Percentiles rank a stretch among this genome's conserved stretches.
These are phyloP conservation scores for Huiozyma sinensis DNA, from an alignment of 805 yeast species.

Conservation along the genomic window DNA sequence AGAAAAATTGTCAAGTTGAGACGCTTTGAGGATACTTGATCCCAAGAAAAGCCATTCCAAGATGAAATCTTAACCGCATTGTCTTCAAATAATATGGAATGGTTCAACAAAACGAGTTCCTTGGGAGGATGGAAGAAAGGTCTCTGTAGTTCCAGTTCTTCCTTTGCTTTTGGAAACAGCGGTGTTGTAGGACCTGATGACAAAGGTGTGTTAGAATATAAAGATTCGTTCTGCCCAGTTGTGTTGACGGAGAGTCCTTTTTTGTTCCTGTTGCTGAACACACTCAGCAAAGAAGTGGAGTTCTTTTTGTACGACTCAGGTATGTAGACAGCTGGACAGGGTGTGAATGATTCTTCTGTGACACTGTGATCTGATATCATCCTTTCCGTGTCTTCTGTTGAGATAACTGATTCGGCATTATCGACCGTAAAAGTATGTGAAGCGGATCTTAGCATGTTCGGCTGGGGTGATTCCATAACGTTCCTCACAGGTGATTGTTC, in stretches of 20 bases:
- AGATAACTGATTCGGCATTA: constrained; percentile 3
- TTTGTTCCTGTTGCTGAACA: constrained; percentile 16
- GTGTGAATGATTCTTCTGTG: constrained; percentile 8
- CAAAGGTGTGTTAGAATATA: constrained; percentile 2
- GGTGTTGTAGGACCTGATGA: background rate
- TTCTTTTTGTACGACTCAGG: constrained; percentile 12
- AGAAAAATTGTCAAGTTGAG: constrained; percentile 5
- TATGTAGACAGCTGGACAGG: constrained; percentile 12
- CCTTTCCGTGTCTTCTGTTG: constrained; percentile 11
- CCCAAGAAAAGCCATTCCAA: constrained; percentile 22
- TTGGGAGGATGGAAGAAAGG: background rate
- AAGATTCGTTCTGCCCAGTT: background rate
- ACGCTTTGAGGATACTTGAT: constrained; percentile 5
- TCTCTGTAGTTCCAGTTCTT: background rate
- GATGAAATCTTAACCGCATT: constrained; percentile 11
- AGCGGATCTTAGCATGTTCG: constrained; percentile 9
- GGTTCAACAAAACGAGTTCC: background rate
- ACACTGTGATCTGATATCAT: constrained; percentile 8
- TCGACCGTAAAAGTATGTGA: constrained; percentile 11
- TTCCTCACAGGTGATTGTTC: constrained; percentile 9
- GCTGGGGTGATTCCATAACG: constrained; percentile 1
- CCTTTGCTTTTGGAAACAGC: background rate
- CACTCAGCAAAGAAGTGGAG: constrained; percentile 19
- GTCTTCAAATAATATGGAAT: constrained; percentile 8
- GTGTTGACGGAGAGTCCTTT: constrained; percentile 9